Conservation (phyloP, 352 stramenopile genomes). For the Globisporangium uncinulatum region DNA sequence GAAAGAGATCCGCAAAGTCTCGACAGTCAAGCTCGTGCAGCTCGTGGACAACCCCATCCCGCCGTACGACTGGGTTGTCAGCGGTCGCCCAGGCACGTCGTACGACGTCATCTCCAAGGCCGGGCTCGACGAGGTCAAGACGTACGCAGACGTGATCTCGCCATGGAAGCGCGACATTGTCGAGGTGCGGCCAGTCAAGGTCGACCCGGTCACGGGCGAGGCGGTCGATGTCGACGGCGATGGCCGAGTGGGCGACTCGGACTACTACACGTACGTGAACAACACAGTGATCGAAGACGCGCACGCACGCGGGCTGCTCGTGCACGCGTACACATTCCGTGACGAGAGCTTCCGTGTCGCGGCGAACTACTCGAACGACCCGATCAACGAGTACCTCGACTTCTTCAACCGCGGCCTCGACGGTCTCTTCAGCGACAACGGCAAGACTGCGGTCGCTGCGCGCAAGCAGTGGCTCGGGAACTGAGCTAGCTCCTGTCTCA, state of each 20-base stretch:
- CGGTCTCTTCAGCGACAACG: constrained; percentile 57
- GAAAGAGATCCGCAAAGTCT: constrained; percentile 51
- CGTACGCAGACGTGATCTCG: constrained; percentile 65
- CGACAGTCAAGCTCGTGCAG: constrained; percentile 77
- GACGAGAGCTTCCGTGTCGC: constrained; percentile 60
- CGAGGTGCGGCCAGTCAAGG: constrained; percentile 35
- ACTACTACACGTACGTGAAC: constrained; percentile 46
- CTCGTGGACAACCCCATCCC: constrained; percentile 12
- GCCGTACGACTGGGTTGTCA: constrained; percentile 65
- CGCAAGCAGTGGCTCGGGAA: constrained; percentile 31
- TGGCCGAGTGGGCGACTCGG: constrained; percentile 44
- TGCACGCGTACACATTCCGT: constrained; percentile 65
- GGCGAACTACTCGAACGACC: constrained; percentile 57
- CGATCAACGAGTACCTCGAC: constrained; percentile 52
- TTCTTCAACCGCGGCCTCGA: constrained; percentile 61
- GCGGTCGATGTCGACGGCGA: constrained; percentile 63
- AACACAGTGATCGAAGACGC: constrained; percentile 43
- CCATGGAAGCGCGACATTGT: constrained; percentile 83
- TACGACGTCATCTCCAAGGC: constrained; percentile 45
- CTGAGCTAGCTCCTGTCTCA: constrained; percentile 1
- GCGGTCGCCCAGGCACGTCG: constrained; percentile 47
- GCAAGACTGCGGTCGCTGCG: constrained; percentile 42
- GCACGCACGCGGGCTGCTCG: constrained; percentile 44
- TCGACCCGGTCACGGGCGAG: constrained; percentile 27
- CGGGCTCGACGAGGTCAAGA: constrained; percentile 55